Base-by-base conservation (phyloP, 2,329 filamentous ascomycete genomes). In the Colletotrichum sp. region DNA sequence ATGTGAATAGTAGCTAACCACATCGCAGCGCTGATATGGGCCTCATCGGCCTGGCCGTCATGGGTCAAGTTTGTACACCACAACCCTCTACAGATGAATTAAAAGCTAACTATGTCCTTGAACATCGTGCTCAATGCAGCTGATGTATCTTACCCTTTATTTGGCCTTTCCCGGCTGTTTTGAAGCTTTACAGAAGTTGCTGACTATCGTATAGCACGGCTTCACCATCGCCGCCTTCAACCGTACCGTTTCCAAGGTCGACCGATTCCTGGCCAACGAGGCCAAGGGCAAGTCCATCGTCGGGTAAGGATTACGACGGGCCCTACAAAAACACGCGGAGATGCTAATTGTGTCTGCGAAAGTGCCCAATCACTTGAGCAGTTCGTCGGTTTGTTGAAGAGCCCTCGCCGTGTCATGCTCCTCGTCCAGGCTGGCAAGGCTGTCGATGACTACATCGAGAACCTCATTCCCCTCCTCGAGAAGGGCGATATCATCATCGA, bases 191-290 rank as follows among this genome's bases (percentile, higher is more conserved):
- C 9, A 8, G 7, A 68, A 8, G 21, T 73, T 57, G 64, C 73
- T 76, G 26, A 76, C 59, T 36, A 1, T 63, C 4, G 1, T 26
- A 30, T 9, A 65, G 70, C 93, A 96, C 83, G 94, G 96, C 84
- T 99, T 98, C 93, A 99, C 95, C 86, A 95, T 99, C 84, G 95
- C 96, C 88, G 97, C 96, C 82, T 99, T 95, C 93, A 99, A 99
- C 94, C 95, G 97, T 88, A 99, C 97, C 82, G 95, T 98, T 82
- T 93, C 95, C 88, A 99, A 99, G 93, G 97, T 99, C 87, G 96
- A 99, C 90, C 91, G 91, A 82, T 98, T 98, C 92, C 89, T 98
- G 81, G 94, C 90, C 80, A 96, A 98, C 88, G 95, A 96, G 89
- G 95, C 95, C 86, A 96, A 96, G 92, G 95, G 96, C 90, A 98